Percentiles rank a stretch among this genome's conserved stretches.
Conservation (phyloP, 1,139 yeast species). For the Magnusiomyces ingens region DNA sequence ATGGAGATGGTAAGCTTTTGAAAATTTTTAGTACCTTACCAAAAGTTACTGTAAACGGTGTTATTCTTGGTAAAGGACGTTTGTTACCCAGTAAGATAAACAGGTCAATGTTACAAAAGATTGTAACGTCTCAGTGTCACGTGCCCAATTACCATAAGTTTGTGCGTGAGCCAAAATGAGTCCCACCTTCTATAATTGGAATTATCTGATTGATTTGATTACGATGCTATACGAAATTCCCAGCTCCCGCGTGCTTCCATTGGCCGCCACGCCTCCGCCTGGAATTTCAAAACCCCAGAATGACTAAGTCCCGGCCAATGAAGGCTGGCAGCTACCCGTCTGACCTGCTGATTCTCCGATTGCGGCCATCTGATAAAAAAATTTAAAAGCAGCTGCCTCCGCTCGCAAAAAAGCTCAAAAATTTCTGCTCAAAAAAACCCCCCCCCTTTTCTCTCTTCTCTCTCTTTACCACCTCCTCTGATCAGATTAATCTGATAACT, state of each 20-base stretch:
- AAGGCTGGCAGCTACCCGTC: neutral
- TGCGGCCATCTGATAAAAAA: neutral
- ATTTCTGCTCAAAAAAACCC: neutral
- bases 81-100: too few species aligned
- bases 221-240: neutral
- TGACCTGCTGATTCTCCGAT: neutral
- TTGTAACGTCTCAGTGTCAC: too few species aligned
- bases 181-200: neutral
- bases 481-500: neutral
- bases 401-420: neutral
- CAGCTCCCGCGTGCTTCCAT: neutral
- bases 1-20: too few species aligned
- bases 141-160: neutral
- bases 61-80: too few species aligned
- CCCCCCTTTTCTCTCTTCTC: neutral
- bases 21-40: too few species aligned
- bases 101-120: too few species aligned
- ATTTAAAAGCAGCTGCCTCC: neutral
- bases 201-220: constrained; percentile 1
- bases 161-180: neutral
- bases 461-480: neutral
- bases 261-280: neutral
- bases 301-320: neutral
- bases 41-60: neutral
- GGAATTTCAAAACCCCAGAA: neutral